Conservation (phyloP, 345 rosid genomes). For the Atalantia buxifolia region DNA sequence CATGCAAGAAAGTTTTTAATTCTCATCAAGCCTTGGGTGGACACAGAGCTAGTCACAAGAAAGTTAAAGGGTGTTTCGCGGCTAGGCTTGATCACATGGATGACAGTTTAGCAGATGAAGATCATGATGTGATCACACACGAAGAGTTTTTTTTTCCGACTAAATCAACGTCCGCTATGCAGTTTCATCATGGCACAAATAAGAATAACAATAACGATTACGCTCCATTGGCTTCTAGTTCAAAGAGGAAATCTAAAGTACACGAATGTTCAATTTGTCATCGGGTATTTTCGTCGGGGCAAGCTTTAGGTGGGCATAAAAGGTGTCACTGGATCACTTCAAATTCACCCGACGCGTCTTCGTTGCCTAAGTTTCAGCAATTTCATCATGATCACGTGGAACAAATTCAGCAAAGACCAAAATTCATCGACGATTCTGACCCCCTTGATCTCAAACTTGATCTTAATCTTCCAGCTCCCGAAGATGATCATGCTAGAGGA, state of each 20-base stretch:
- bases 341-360: slow-evolving; percentile 46
- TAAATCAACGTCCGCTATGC: slow-evolving; percentile 30
- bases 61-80: slow-evolving; percentile 97
- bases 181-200: slow-evolving; percentile 36
- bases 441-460: slow-evolving; percentile 56
- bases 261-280: slow-evolving; percentile 96
- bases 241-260: slow-evolving; percentile 67
- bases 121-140: slow-evolving; percentile 37
- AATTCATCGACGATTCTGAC: slow-evolving; percentile 32
- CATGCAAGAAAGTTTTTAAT: slow-evolving; percentile 95
- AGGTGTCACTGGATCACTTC: slow-evolving; percentile 98
- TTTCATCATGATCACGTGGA: slow-evolving; percentile 51
- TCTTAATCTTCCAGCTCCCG: slow-evolving; percentile 62
- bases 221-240: slow-evolving; percentile 29
- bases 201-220: too few relatives aligned
- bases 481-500: slow-evolving; percentile 18
- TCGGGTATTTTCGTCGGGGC: slow-evolving; percentile 88
- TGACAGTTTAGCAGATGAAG: slow-evolving; percentile 39
- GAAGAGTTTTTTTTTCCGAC: slow-evolving; percentile 48
- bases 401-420: slow-evolving; percentile 45
- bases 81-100: slow-evolving; percentile 47
- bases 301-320: slow-evolving; percentile 96
- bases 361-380: slow-evolving; percentile 51
- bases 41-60: slow-evolving; percentile 99
- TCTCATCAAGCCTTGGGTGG: slow-evolving; percentile 99